Base-by-base conservation (phyloP, 345 rosid species). In the Noccaea caerulescens region DNA sequence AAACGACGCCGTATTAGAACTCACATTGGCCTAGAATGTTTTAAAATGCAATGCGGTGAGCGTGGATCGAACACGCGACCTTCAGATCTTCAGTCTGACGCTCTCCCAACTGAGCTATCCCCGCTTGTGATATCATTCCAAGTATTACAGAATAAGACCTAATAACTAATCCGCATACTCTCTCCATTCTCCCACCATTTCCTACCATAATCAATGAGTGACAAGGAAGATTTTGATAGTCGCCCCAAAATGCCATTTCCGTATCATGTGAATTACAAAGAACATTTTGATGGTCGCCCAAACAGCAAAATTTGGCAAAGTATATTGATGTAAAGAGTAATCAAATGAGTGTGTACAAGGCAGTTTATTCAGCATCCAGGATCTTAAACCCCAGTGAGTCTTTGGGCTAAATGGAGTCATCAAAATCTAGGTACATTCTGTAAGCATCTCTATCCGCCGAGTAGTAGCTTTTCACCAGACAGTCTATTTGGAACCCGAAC, bases 71-170 rank as follows among this genome's bases (percentile, higher is more conserved):
- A 86, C 88, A 84, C 80, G 85, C 78, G 82, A 81, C 88, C 84
- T 82, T 81, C 85, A 84, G 87, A 84, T 84, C 83, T 82, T 83
- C 84, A 83, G 83, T 80, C 83, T 87, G 88, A 90, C 84, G 93
- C 96, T 87, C 89, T 88, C 96, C 93, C 96, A 86, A 88, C 91
- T 90, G 91, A 88, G 96, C 96, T 90, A 88, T 83, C 91, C 90
- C 91, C 91, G 85, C 93, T 0, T 13, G 3, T 57, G 14, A 0
- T 20, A 3, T 14, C 10, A 0, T n/a, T 7, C 45, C 10, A 39
- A 39, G 8, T 36, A 36, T 20, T 20, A 20, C 23, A 20, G 1
- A 20, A 20, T 20, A 20, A 20, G 23, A 20, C 23, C 23, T 20
- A 20, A 20, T 1, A 20, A 1, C 1, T 20, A 20, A 20, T 20